These are phyloP conservation scores for Wickerhamiella domercqiae DNA, from an alignment of 805 yeast genomes.

Conservation along the genomic window DNA sequence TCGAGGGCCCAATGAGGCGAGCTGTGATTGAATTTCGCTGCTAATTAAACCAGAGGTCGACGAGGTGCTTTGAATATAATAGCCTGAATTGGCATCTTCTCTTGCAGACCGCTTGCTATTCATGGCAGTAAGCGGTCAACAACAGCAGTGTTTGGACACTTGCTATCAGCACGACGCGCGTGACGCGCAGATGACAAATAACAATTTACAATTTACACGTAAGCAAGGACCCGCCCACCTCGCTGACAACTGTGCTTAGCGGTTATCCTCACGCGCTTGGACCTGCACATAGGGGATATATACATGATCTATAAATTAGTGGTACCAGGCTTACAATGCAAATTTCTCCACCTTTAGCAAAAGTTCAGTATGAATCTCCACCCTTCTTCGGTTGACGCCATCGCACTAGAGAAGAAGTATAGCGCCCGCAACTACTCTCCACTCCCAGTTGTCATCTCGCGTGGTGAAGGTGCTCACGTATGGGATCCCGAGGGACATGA, in stretches of 20 bases:
- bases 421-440: conserved; percentile 98
- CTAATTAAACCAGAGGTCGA: conserved; percentile 7
- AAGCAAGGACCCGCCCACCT: no score
- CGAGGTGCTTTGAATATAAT: neutral
- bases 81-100: no score
- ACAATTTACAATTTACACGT: no score
- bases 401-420: conserved; percentile 54
- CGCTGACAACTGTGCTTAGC: conserved; percentile 1
- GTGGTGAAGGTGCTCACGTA: conserved; percentile 79
- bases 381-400: conserved; percentile 45
- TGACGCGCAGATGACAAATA: no score
- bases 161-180: no score
- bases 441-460: conserved; percentile 80
- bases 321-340: no score
- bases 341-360: no score
- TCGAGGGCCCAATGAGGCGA: conserved; percentile 17
- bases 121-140: no score
- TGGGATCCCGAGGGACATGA: conserved; percentile 98
- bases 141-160: no score
- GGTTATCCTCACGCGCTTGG: neutral
- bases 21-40: conserved; percentile 16
- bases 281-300: conserved; percentile 2
- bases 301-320: conserved; percentile 1
- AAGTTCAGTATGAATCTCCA: conserved; percentile 10
- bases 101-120: no score